Evolutionary conservation across 257 asterid genomes (phyloP).

Genomic region (Nemophila menziesii): DNA sequence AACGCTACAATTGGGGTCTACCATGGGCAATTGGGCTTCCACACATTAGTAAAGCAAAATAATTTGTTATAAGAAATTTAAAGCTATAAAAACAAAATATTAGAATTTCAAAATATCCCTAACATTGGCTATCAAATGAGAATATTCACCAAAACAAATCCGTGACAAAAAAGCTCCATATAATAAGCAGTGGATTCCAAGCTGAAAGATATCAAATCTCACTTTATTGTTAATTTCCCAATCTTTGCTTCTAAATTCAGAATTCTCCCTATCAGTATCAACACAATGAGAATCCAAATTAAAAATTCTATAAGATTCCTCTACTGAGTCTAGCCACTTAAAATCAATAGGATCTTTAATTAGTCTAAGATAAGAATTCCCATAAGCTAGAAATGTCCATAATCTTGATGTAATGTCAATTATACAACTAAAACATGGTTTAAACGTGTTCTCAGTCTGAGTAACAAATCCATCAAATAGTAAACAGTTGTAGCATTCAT

Average conservation of each 20-base stretch:
- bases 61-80: too few species aligned
- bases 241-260: conserved; percentile 6
- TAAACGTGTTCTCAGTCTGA: conserved; percentile 18
- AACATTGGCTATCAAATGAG: conserved; percentile 9
- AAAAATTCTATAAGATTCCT: conserved; percentile 1
- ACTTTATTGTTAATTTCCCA: conserved; percentile 7
- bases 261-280: not conserved
- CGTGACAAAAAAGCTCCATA: conserved; percentile 39
- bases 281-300: conserved; percentile 3
- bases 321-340: conserved; percentile 21
- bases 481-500: conserved; percentile 18
- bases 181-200: conserved; percentile 39
- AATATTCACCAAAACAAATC: conserved; percentile 28
- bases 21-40: too few species aligned
- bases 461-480: conserved; percentile 1
- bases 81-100: too few species aligned
- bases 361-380: conserved; percentile 26
- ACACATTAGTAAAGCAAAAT: too few species aligned
- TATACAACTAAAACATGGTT: conserved; percentile 25
- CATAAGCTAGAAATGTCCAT: conserved; percentile 37
- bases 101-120: not conserved
- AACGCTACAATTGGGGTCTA: too few species aligned
- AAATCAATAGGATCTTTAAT: conserved; percentile 36
- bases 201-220: conserved; percentile 19
- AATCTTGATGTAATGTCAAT: conserved; percentile 18